These are phyloP conservation scores for Pseudocercospora vitis DNA, from an alignment of 2,329 filamentous ascomycete genomes.

Conservation along the genomic window DNA sequence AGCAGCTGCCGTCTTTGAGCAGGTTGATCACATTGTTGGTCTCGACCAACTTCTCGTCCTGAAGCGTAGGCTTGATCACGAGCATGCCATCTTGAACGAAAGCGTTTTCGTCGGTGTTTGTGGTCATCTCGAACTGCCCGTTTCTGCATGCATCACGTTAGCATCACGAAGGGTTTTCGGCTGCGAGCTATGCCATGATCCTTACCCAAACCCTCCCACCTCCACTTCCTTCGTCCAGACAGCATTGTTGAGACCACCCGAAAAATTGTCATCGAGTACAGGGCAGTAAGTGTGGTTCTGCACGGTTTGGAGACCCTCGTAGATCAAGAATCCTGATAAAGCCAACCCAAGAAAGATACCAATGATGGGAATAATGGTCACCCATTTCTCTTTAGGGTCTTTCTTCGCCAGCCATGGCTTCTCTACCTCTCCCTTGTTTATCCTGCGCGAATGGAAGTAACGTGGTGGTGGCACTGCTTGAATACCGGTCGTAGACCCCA, in stretches of 20 bases:
- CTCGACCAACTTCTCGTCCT: slow-evolving; percentile 65
- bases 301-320: slow-evolving; percentile 70
- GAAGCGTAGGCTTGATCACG: slow-evolving; percentile 74
- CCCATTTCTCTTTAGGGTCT: slow-evolving; percentile 81
- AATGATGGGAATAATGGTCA: slow-evolving; percentile 73
- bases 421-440: slow-evolving; percentile 70
- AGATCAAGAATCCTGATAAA: slow-evolving; percentile 70
- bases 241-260: slow-evolving; percentile 53
- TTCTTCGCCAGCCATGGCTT: slow-evolving; percentile 74
- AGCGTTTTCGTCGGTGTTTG: slow-evolving; percentile 69
- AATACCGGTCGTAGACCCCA: slow-evolving; percentile 45
- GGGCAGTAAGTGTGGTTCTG: slow-evolving; percentile 72
- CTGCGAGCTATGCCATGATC: neutral
- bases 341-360: slow-evolving; percentile 68
- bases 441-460: slow-evolving; percentile 72
- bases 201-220: slow-evolving; percentile 73
- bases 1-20: slow-evolving; percentile 65
- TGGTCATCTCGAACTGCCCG: slow-evolving; percentile 78
- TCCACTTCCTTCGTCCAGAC: slow-evolving; percentile 75
- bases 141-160: slow-evolving; percentile 54
- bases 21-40: slow-evolving; percentile 69
- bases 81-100: slow-evolving; percentile 69
- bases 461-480: slow-evolving; percentile 34
- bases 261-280: slow-evolving; percentile 67
- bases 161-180: slow-evolving; percentile 1